Percentiles rank a stretch among this genome's conserved stretches.
Evolutionary conservation across 805 yeast species (phyloP).

Genomic region (Myxozyma mucilagina): DNA sequence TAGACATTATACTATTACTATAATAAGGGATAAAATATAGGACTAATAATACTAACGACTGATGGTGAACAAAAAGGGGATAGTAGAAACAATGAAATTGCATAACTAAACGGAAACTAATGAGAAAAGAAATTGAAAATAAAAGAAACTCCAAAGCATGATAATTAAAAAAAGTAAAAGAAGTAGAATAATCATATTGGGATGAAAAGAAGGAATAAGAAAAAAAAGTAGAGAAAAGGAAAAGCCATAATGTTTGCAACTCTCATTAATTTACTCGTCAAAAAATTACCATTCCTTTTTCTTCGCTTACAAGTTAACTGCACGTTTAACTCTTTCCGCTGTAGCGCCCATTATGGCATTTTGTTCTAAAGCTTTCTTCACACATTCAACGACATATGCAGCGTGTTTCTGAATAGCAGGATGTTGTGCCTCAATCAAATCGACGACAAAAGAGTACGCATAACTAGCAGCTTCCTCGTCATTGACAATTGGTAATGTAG

Average conservation of each 20-base stretch:
- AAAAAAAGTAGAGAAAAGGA: neutral
- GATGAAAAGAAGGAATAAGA: neutral
- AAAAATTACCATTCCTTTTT: neutral
- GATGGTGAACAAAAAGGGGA: neutral
- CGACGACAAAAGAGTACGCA: slow-evolving; percentile 72
- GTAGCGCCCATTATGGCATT: slow-evolving; percentile 27
- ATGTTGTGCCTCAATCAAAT: slow-evolving; percentile 68
- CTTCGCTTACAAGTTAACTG: slow-evolving; percentile 12
- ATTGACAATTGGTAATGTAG: slow-evolving; percentile 73
- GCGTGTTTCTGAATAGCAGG: slow-evolving; percentile 55
- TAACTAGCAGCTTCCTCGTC: slow-evolving; percentile 89
- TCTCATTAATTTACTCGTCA: neutral
- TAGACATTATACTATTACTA: too few species aligned
- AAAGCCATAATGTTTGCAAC: neutral
- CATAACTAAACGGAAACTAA: neutral
- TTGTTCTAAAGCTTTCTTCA: slow-evolving; percentile 23
- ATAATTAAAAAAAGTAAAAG: neutral
- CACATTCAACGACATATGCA: slow-evolving; percentile 39
- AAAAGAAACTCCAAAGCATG: neutral
- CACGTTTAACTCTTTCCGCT: slow-evolving; percentile 29
- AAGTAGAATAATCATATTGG: neutral
- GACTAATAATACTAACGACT: too few species aligned
- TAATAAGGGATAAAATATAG: too few species aligned
- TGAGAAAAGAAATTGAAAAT: neutral
- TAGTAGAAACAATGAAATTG: neutral